Evolutionary conservation across 2,329 filamentous ascomycete genomes (phyloP).

Genomic region (Thelonectria rubi): DNA sequence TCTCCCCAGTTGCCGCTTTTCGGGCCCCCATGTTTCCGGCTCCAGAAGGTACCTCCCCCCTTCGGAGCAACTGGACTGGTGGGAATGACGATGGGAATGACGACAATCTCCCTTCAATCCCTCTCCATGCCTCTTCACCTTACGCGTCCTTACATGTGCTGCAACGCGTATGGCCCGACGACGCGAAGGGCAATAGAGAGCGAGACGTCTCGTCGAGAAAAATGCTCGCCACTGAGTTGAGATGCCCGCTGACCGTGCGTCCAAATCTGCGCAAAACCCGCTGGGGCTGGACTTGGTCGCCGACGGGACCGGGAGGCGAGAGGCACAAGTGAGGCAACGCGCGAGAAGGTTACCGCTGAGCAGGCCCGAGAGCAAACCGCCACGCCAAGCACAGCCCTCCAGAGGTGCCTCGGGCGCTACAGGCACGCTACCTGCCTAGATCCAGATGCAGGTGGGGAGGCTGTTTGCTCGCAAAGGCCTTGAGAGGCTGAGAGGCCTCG

Average conservation of each 20-base stretch:
- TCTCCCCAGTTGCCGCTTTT: conserved; percentile 21
- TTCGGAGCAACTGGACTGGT: conserved; percentile 13
- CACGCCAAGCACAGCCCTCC: conserved; percentile 17
- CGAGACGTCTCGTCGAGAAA: not conserved
- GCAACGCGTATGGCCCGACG: conserved; percentile 12
- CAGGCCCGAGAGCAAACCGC: conserved; percentile 4
- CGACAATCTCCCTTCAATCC: conserved; percentile 8
- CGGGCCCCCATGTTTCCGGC: conserved; percentile 19
- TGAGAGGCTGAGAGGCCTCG: conserved; percentile 1
- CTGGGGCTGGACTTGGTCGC: not conserved
- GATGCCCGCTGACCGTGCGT: conserved; percentile 9
- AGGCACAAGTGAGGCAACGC: conserved; percentile 3
- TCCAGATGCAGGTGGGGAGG: conserved; percentile 36
- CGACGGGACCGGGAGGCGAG: not conserved
- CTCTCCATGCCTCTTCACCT: conserved; percentile 11
- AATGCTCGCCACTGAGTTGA: not conserved
- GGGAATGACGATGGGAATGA: conserved; percentile 22
- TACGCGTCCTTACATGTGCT: conserved; percentile 10
- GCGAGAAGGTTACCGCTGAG: conserved; percentile 2
- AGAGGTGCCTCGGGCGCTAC: not conserved
- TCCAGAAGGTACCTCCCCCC: conserved; percentile 8
- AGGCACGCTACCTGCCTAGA: conserved; percentile 22
- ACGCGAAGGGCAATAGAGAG: not conserved
- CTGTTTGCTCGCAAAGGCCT: not conserved
- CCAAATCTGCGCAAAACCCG: not conserved